Conservation (phyloP, 1,139 yeast genomes). For the Lodderomyces oxycetoniae region DNA sequence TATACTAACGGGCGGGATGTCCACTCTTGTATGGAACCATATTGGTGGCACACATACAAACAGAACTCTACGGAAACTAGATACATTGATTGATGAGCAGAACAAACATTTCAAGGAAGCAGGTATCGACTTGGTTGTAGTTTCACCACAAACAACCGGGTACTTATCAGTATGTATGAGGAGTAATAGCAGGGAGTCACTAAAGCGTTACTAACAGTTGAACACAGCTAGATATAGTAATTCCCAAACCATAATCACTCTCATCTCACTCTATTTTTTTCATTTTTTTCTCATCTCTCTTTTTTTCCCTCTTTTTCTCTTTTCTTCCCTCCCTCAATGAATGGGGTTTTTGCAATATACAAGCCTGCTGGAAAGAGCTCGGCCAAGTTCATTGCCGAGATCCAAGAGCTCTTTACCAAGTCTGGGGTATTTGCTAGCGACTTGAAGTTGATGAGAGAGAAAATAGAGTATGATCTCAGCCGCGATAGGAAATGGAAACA, state of each 20-base stretch:
- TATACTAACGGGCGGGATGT: conserved; percentile 38
- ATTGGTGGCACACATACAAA: conserved; percentile 22
- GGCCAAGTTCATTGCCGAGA: conserved; percentile 58
- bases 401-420: conserved; percentile 59
- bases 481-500: conserved; percentile 43
- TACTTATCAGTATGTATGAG: conserved; percentile 50
- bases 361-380: conserved; percentile 89
- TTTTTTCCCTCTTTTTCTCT: neutral
- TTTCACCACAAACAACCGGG: conserved; percentile 55
- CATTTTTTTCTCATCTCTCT: neutral
- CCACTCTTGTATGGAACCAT: conserved; percentile 20
- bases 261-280: no score
- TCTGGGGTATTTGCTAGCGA: conserved; percentile 58
- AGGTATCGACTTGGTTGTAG: conserved; percentile 29
- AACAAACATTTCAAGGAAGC: conserved; percentile 29
- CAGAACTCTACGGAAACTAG: conserved; percentile 35
- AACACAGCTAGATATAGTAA: conserved; percentile 37
- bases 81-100: conserved; percentile 38
- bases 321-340: conserved; percentile 37
- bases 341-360: conserved; percentile 89
- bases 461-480: conserved; percentile 31
- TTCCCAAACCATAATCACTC: conserved; percentile 42
- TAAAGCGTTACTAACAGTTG: conserved; percentile 7
- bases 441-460: conserved; percentile 36
- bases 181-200: neutral